phyloP scores from a whole-genome alignment of 169 alveolate genomes.

The Cyclospora cayetanensis region DNA sequence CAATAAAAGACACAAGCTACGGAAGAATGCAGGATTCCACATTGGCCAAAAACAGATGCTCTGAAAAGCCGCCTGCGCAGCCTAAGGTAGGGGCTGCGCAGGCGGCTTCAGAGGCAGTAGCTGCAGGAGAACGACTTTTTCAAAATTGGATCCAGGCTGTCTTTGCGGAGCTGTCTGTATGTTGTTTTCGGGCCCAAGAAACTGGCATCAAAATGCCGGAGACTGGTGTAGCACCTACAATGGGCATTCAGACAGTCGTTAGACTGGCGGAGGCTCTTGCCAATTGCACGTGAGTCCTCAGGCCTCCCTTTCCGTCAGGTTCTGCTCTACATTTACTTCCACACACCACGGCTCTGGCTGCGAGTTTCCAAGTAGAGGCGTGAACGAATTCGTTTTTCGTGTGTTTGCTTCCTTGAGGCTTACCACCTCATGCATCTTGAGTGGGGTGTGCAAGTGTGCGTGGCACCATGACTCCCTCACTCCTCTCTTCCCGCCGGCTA shows the following conservation, averaged over 20 bases:
- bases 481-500: no score
- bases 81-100: not conserved
- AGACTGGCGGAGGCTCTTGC: constrained; percentile 46
- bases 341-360: no score
- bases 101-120: constrained; percentile 19
- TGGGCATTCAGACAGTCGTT: not conserved
- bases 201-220: not conserved
- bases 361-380: not conserved
- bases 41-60: no score
- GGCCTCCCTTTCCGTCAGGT: no score
- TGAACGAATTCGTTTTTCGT: not conserved
- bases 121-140: constrained; percentile 30
- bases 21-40: not conserved
- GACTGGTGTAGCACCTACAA: not conserved
- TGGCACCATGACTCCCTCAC: no score
- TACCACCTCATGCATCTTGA: no score
- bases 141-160: not conserved
- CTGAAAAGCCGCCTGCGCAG: not conserved
- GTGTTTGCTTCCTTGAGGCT: not conserved
- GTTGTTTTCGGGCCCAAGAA: not conserved
- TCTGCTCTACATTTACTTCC: no score
- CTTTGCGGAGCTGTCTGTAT: not conserved
- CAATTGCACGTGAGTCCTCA: constrained; percentile 34
- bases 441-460: no score
- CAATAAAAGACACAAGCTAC: not conserved